Evolutionary conservation across 2,329 filamentous ascomycete genomes (phyloP).

Genomic region (Proliferodiscus dingleyae): DNA sequence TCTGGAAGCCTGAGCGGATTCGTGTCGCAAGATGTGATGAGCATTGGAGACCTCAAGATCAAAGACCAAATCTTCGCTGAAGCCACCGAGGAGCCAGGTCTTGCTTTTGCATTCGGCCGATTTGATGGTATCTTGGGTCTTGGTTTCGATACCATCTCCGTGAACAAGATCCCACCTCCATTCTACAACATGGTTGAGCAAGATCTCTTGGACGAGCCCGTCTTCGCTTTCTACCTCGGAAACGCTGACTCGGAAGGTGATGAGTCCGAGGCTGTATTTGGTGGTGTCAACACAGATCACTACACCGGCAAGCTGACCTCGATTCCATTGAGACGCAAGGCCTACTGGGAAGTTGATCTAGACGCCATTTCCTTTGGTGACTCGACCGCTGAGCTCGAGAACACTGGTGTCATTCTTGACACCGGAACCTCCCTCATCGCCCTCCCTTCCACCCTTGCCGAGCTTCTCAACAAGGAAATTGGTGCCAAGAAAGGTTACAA

Average conservation of each 20-base stretch:
- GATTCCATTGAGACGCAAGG: constrained; percentile 94
- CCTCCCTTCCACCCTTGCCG: constrained; percentile 83
- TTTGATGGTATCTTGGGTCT: constrained; percentile 97
- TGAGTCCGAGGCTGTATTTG: constrained; percentile 84
- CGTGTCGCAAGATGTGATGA: constrained; percentile 80
- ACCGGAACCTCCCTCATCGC: constrained; percentile 97
- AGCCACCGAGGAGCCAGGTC: constrained; percentile 88
- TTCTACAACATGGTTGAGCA: constrained; percentile 97
- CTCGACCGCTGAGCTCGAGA: constrained; percentile 80
- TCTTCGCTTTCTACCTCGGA: constrained; percentile 95
- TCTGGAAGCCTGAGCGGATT: constrained; percentile 92
- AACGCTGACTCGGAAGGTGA: constrained; percentile 62
- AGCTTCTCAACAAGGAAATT: constrained; percentile 96
- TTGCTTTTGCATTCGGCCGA: constrained; percentile 95
- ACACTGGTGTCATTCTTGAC: constrained; percentile 95
- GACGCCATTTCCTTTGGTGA: constrained; percentile 87
- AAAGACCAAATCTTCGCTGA: constrained; percentile 93
- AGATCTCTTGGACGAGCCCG: constrained; percentile 80
- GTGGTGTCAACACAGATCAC: constrained; percentile 79
- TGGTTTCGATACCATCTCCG: constrained; percentile 93
- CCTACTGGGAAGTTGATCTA: constrained; percentile 99
- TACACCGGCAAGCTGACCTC: constrained; percentile 82
- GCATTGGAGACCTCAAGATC: constrained; percentile 84
- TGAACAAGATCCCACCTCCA: constrained; percentile 89
- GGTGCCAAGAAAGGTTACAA: constrained; percentile 97